These are phyloP conservation scores for Schizonepeta tenuifolia DNA, from an alignment of 257 asterid species.

Conservation along the genomic window DNA sequence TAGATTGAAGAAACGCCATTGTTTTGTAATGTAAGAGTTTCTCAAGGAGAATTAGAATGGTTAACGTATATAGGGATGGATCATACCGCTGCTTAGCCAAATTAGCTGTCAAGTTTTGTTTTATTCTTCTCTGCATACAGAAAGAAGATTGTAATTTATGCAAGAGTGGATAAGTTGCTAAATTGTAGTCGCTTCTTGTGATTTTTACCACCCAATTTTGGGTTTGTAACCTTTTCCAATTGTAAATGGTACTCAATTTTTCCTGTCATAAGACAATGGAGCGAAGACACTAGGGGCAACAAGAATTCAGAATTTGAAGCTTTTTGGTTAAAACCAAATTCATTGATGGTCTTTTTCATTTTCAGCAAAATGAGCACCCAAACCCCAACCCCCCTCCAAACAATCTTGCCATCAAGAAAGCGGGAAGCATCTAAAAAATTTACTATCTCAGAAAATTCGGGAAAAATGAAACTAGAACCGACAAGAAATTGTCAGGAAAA, in stretches of 20 bases:
- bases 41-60: conserved; percentile 1
- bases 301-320: too few relatives aligned
- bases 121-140: neutral
- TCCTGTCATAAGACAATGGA: too few relatives aligned
- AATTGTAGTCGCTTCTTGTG: neutral
- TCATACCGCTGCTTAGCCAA: neutral
- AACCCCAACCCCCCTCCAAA: too few relatives aligned
- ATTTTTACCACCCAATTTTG: neutral
- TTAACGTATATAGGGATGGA: neutral
- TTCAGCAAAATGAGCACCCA: too few relatives aligned
- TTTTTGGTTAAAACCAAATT: too few relatives aligned
- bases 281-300: too few relatives aligned
- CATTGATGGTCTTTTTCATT: too few relatives aligned
- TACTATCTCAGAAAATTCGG: too few relatives aligned
- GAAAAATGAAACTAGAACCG: too few relatives aligned
- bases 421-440: too few relatives aligned
- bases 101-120: neutral
- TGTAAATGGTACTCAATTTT: neutral
- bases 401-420: too few relatives aligned
- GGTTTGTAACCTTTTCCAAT: neutral
- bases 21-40: neutral
- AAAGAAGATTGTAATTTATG: neutral
- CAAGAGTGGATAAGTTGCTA: neutral
- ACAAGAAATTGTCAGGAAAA: too few relatives aligned
- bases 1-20: conserved; percentile 44